phyloP scores from a whole-genome alignment of 345 rosid species.

The Arabidopsis thaliana region DNA sequence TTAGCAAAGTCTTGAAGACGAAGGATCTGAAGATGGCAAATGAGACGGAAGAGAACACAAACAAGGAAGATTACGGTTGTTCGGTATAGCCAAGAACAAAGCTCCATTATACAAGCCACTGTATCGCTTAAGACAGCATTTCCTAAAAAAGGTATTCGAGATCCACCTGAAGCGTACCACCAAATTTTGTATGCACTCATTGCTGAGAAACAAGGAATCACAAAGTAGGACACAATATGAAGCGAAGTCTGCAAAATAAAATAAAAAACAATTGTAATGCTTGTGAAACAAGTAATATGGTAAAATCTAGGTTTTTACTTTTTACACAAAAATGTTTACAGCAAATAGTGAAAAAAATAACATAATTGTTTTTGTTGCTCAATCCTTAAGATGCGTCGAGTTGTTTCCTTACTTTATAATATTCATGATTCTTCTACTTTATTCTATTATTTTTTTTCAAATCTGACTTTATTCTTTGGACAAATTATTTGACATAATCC shows the following conservation, averaged over 20 bases:
- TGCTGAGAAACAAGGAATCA: constrained; percentile 70
- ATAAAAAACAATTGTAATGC: background rate
- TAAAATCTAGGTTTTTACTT: background rate
- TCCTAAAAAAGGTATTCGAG: constrained; percentile 87
- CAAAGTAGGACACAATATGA: constrained; percentile 67
- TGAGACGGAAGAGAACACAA: constrained; percentile 81
- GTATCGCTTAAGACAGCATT: constrained; percentile 71
- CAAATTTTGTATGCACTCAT: constrained; percentile 91
- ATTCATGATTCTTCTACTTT: constrained; percentile 36
- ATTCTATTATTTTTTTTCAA: background rate
- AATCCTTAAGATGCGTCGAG: constrained; percentile 23
- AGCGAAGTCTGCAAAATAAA: constrained; percentile 68
- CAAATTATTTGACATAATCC: constrained; percentile 20
- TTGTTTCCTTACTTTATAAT: constrained; percentile 28
- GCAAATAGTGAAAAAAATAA: background rate
- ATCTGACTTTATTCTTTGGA: constrained; percentile 34
- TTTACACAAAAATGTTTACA: background rate
- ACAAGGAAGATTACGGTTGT: constrained; percentile 86
- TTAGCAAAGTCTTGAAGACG: constrained; percentile 83
- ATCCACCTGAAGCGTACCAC: constrained; percentile 99
- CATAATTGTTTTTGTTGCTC: constrained; percentile 8
- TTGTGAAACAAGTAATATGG: constrained; percentile 36
- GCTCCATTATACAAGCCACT: constrained; percentile 86
- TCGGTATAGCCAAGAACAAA: constrained; percentile 92
- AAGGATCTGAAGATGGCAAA: constrained; percentile 91